phyloP scores from a whole-genome alignment of 1,139 yeast genomes.

The Hyphopichia burtonii region DNA sequence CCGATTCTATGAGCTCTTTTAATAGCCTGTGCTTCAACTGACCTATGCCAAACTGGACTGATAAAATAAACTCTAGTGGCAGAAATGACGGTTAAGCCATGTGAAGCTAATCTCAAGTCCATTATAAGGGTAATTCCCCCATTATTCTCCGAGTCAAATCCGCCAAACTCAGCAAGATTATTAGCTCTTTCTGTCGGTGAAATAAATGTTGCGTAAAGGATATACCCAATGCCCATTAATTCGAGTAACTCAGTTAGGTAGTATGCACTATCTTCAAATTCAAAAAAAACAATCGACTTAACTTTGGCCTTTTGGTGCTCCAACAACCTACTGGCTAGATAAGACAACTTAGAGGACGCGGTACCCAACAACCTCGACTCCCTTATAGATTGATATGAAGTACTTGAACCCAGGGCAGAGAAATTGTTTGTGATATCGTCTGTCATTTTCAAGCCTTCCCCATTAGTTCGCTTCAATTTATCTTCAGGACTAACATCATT shows the following conservation, averaged over 20 bases:
- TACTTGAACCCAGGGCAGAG: constrained; percentile 12
- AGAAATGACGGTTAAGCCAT: constrained; percentile 65
- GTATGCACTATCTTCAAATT: constrained; percentile 69
- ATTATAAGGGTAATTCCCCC: constrained; percentile 58
- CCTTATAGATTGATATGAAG: constrained; percentile 21
- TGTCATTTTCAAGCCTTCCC: constrained; percentile 19
- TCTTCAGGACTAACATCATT: constrained; percentile 8
- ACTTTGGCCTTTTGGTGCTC: constrained; percentile 46
- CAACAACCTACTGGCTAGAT: constrained; percentile 51
- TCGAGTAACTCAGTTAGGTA: constrained; percentile 65
- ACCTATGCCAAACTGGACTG: constrained; percentile 69
- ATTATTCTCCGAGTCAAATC: constrained; percentile 26
- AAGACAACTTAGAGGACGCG: constrained; percentile 61
- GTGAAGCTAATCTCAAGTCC: constrained; percentile 69
- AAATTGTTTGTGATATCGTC: constrained; percentile 15
- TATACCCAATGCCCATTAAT: constrained; percentile 56
- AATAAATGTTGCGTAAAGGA: constrained; percentile 63
- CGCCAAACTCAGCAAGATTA: constrained; percentile 52
- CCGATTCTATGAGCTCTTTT: constrained; percentile 76
- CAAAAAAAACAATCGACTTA: constrained; percentile 66
- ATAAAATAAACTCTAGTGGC: constrained; percentile 70
- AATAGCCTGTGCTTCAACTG: constrained; percentile 71
- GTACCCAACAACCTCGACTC: constrained; percentile 52
- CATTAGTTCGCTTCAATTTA: constrained; percentile 13
- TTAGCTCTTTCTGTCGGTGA: constrained; percentile 49